A percentile compares a stretch with the other conserved stretches of the same genome.
These are phyloP conservation scores for Fusarium begoniae DNA, from an alignment of 2,329 filamentous ascomycete species.

Conservation along the genomic window DNA sequence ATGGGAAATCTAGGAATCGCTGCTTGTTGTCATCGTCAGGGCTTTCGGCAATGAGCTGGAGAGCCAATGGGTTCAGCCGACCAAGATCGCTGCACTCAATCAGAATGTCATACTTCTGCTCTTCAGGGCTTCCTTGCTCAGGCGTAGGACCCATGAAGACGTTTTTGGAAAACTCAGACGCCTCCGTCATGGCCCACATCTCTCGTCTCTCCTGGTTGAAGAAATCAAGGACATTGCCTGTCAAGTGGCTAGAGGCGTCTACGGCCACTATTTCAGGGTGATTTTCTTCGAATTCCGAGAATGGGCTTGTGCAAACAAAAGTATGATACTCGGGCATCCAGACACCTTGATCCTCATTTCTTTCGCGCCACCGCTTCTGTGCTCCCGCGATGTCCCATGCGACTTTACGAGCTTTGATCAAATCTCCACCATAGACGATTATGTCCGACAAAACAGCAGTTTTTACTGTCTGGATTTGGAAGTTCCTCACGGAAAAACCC, in stretches of 20 bases:
- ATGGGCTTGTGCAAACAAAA: slow-evolving; percentile 75
- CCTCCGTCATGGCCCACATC: slow-evolving; percentile 92
- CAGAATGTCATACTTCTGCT: slow-evolving; percentile 79
- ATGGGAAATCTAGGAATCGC: slow-evolving; percentile 77
- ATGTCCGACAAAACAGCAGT: slow-evolving; percentile 89
- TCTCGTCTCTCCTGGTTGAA: slow-evolving; percentile 87
- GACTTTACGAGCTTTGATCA: slow-evolving; percentile 68
- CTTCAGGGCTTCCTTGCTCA: slow-evolving; percentile 68
- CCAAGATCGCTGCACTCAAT: slow-evolving; percentile 92
- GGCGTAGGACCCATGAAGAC: slow-evolving; percentile 92
- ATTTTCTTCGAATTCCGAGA: slow-evolving; percentile 75
- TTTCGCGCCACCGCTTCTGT: slow-evolving; percentile 77
- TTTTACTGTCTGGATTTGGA: slow-evolving; percentile 95
- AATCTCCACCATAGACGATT: slow-evolving; percentile 85
- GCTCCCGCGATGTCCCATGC: slow-evolving; percentile 76
- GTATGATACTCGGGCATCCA: slow-evolving; percentile 79
- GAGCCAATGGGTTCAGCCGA: slow-evolving; percentile 73
- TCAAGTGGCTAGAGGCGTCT: slow-evolving; percentile 75
- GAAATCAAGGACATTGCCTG: slow-evolving; percentile 85
- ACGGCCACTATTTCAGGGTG: slow-evolving; percentile 78
- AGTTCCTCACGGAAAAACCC: slow-evolving; percentile 95
- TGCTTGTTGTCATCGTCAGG: slow-evolving; percentile 53
- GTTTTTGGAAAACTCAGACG: slow-evolving; percentile 88
- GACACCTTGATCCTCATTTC: slow-evolving; percentile 65
- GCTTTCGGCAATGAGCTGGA: slow-evolving; percentile 70